Evolutionary conservation across 169 alveolate species (phyloP).

Genomic region (Plasmodium gaboni): DNA sequence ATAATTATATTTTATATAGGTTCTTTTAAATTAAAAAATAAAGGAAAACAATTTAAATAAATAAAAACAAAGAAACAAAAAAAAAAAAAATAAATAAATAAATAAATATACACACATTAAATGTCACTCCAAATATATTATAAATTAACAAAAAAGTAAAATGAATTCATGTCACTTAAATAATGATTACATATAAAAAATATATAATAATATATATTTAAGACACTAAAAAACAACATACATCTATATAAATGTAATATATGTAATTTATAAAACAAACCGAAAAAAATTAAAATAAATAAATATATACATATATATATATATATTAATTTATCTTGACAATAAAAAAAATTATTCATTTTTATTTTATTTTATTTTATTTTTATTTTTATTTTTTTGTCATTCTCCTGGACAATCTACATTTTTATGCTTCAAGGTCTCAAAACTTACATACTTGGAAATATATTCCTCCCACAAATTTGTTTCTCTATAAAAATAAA

Average conservation of each 20-base stretch:
- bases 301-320: background rate
- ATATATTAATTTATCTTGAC: background rate
- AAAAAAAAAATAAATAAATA: no score
- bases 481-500: slow-evolving; percentile 35
- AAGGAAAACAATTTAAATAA: no score
- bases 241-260: background rate
- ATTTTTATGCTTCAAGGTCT: slow-evolving; percentile 27
- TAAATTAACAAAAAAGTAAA: background rate
- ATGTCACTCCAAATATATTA: background rate
- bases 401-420: slow-evolving; percentile 69
- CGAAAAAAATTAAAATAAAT: background rate
- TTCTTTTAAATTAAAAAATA: no score
- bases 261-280: background rate
- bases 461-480: slow-evolving; percentile 69
- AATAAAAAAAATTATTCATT: background rate
- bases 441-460: slow-evolving; percentile 27
- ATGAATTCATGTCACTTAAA: background rate
- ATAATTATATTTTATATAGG: no score
- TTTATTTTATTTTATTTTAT: background rate
- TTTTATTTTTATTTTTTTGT: background rate
- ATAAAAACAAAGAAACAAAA: no score
- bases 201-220: background rate
- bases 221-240: background rate
- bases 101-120: no score
- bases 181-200: background rate